Percentiles rank a stretch among this genome's conserved stretches.
Conservation (phyloP, 2,329 filamentous ascomycete genomes). For the Fusarium nurragi region DNA sequence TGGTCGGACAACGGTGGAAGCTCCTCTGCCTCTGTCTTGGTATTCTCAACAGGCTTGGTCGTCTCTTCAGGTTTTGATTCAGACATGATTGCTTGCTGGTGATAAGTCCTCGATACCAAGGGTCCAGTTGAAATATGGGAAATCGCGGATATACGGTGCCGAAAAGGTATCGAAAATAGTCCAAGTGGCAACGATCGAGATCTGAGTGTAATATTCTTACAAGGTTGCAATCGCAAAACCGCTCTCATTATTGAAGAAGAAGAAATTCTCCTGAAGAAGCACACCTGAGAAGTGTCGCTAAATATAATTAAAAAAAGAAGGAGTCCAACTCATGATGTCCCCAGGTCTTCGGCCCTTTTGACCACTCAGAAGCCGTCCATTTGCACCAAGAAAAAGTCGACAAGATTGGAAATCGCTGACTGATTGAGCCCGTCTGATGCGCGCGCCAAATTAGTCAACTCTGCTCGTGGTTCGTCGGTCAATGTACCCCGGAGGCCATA, state of each 20-base stretch:
- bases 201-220: constrained; percentile 7
- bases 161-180: not conserved
- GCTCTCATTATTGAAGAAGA: constrained; percentile 27
- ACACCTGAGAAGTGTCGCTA: constrained; percentile 7
- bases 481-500: not conserved
- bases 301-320: constrained; percentile 5
- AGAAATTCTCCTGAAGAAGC: not conserved
- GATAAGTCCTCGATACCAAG: not conserved
- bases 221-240: constrained; percentile 6
- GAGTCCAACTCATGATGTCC: constrained; percentile 26
- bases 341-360: constrained; percentile 5
- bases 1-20: constrained; percentile 71
- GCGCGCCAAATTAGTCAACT: constrained; percentile 42
- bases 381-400: constrained; percentile 11
- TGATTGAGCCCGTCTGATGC: constrained; percentile 27
- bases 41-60: constrained; percentile 8
- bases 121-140: not conserved
- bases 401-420: constrained; percentile 38
- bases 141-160: not conserved
- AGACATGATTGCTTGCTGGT: constrained; percentile 32
- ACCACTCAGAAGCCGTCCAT: constrained; percentile 31
- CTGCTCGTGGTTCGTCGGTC: not conserved
- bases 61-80: constrained; percentile 10
- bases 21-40: constrained; percentile 30
- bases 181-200: not conserved